A percentile compares a stretch with the other conserved stretches of the same genome.
phyloP scores from a whole-genome alignment of 306 rosid genomes.

The Rosa rugosa region DNA sequence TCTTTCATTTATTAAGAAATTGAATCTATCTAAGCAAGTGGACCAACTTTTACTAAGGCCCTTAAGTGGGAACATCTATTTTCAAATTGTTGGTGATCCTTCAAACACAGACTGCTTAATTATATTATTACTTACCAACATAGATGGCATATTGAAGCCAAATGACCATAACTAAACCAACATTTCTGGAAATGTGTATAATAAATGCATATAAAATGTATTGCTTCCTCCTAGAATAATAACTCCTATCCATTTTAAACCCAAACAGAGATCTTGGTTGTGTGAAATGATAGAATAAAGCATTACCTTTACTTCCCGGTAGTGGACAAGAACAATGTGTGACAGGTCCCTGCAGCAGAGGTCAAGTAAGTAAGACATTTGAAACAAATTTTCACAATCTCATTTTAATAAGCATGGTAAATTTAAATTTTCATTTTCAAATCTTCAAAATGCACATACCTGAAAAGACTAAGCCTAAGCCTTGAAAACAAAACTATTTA shows the following conservation, averaged over 20 bases:
- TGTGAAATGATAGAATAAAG: neutral
- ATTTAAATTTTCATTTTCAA: neutral
- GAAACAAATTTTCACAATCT: neutral
- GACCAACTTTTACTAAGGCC: neutral
- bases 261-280: neutral
- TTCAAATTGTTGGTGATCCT: neutral
- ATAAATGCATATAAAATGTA: neutral
- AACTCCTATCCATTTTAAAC: neutral
- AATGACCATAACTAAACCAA: neutral
- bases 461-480: neutral
- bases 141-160: neutral
- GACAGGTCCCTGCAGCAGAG: neutral
- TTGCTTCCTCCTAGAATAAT: too few species aligned
- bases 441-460: neutral
- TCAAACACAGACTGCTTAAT: neutral
- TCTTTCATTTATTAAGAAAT: neutral
- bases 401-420: neutral
- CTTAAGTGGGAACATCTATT: neutral
- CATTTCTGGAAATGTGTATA: neutral
- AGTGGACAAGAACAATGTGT: too few species aligned
- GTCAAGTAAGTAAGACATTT: conserved; percentile 22
- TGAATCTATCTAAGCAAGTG: neutral
- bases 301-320: too few species aligned
- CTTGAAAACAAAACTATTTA: too few species aligned
- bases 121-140: neutral